Base-by-base conservation (phyloP, 352 stramenopile genomes). In the Phytophthora rubi region DNA sequence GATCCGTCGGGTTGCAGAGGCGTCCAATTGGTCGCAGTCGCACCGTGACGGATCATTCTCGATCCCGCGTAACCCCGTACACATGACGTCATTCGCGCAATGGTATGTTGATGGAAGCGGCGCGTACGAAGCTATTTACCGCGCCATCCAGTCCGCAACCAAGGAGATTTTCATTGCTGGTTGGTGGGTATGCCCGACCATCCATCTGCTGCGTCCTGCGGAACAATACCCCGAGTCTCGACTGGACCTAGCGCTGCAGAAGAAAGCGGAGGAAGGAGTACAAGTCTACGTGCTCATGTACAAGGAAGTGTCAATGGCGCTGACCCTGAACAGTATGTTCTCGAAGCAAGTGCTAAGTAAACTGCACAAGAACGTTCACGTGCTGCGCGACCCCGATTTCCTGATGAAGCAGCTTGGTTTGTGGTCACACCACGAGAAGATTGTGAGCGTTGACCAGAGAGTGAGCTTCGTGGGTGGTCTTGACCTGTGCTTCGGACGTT, bases 391-490 rank as follows among this genome's bases (percentile, higher is more conserved):
- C 39, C 93, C 92, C 0, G 90, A 97, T 62, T 96, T 96, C 49
- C 58, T 94, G 47, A 91, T 96, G 83, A 93, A 94, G 71, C 80
- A 95, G n/a, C 61, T 93, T 51, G 89, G 89, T 2, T 83, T 94
- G 75, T 97, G 89, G 73, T 97, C 88, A 12, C 93, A 98, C 66
- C 93, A 98, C 75, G 93, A 98, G 60, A 98, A 98, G 67, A 91
- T 98, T 33, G 88, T 97, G 48, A 90, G 94, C 48, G 68, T 98
- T 26, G 93, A 98, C 57, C 89, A 97, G 61, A 82, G 81, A 47
- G 75, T 97, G 6, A 92, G 84, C 21, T 98, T 97, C 65, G 90
- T 97, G 15, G 93, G 93, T 18, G 93, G 93, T 9, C 73, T 98
- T 28, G 93, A 98, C 66, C 63, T 98, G 0, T 95, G 88, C 71